Conservation (phyloP, 169 alveolate genomes). For the Plasmodium inui region DNA sequence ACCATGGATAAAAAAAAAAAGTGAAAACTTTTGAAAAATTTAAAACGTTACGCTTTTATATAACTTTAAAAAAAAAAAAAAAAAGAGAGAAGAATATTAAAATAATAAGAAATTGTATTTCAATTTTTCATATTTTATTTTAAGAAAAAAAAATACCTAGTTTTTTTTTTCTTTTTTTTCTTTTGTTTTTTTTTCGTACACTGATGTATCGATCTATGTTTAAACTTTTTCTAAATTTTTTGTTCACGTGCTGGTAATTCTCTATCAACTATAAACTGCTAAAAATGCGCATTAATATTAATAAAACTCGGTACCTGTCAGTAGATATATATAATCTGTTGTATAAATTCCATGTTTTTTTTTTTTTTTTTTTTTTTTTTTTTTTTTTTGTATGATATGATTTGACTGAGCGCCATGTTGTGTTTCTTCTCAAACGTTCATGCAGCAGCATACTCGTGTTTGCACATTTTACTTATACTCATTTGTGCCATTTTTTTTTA, state of each 20-base stretch:
- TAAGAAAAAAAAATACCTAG: background rate
- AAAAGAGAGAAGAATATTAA: background rate
- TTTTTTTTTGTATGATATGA: background rate
- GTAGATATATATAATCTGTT: background rate
- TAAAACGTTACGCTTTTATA: slow-evolving; percentile 20
- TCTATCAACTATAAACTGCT: background rate
- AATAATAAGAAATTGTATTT: background rate
- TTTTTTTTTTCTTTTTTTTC: background rate
- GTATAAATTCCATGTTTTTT: background rate
- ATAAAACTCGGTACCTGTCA: background rate
- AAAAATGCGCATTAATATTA: background rate
- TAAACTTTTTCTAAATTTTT: background rate
- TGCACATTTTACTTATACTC: background rate
- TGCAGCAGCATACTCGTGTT: background rate
- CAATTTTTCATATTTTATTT: background rate
- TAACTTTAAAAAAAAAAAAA: slow-evolving; percentile 29
- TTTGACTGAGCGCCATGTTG: background rate
- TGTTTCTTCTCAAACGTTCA: background rate
- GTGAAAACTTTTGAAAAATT: background rate
- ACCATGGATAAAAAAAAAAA: slow-evolving; percentile 7
- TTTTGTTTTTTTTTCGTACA: background rate
- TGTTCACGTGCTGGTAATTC: background rate
- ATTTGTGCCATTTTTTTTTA: background rate
- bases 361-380: too few species aligned
- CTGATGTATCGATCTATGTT: background rate